Base-by-base conservation (phyloP, 2,329 filamentous ascomycete species). In the Calonectria pauciramosa region DNA sequence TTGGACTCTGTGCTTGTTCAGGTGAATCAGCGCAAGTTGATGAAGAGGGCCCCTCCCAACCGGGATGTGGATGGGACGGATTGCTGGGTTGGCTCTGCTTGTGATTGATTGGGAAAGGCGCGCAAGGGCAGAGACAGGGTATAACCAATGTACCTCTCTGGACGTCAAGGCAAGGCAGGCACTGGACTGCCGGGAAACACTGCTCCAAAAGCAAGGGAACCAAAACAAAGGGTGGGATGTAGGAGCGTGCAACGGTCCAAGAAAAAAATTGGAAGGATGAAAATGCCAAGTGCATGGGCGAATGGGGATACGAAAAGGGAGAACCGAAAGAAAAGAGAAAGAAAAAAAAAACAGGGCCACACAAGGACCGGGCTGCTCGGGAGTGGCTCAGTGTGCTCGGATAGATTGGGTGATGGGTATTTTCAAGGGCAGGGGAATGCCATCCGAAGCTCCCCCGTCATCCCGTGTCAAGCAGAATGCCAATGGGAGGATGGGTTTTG, bases 21-120 rank as follows among this genome's bases (percentile, higher is more conserved):
- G 72, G 69, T 71, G 60, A 71, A 72, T 75, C 69, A 73, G 75
- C 72, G 72, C 32, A 76, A 71, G 72, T 79, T 73, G 73, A 77
- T 70, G 70, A 77, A 73, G 73, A 80, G 68, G 51, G 63, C 26
- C 52, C 67, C 49, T 70, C 41, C 47, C 49, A 63, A 59, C 67
- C 63, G 47, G 72, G 72, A 67, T 68, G 52, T 38, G 44, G 52
- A 71, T 66, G 36, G 69, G 63, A 72, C 60, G 54, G 56, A 52
- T 56, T 54, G 65, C 56, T 34, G 51, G 65, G 60, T 66, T 68
- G 60, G 26, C 52, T 66, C 44, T 67, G 72, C 64, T 54, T 63
- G 60, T 52, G 72, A 74, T 71, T 71, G 72, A 71, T 71, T 56
- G 60, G 72, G 60, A 70, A 74, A 71, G 51, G 72, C 34, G 71